Percentiles rank a stretch among this genome's conserved stretches.
Evolutionary conservation across 2,329 filamentous ascomycete species (phyloP).

Genomic region (Arthrobotrys conoides): DNA sequence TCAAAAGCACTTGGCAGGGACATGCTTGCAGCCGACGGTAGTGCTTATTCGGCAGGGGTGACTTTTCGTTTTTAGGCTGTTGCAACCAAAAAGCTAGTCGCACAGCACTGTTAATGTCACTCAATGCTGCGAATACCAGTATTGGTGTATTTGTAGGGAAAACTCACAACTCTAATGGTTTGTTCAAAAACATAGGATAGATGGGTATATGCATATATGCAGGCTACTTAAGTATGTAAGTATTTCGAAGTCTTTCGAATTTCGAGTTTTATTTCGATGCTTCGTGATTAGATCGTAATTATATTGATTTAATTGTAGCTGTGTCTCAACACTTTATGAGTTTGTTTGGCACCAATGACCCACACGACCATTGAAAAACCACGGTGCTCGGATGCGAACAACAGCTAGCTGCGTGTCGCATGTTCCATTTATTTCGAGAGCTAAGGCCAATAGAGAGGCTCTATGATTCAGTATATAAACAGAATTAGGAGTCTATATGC

Average conservation of each 20-base stretch:
- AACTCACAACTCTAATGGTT: not conserved
- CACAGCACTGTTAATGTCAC: not conserved
- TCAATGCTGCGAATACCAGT: not conserved
- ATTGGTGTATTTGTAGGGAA: not conserved
- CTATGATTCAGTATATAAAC: not conserved
- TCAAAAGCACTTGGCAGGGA: slow-evolving; percentile 3
- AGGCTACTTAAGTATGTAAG: too few relatives aligned
- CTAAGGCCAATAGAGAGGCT: not conserved
- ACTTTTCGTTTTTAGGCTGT: not conserved
- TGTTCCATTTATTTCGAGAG: not conserved
- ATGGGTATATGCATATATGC: too few relatives aligned
- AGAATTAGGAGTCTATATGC: too few relatives aligned
- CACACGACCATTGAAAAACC: too few relatives aligned
- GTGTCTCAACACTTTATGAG: not conserved
- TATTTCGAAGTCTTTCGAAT: not conserved
- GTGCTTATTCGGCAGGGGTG: slow-evolving; percentile 16
- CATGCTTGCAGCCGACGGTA: not conserved
- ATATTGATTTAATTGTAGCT: too few relatives aligned
- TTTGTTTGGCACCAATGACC: too few relatives aligned
- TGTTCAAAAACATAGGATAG: not conserved
- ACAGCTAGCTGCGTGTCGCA: not conserved
- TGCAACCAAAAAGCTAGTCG: not conserved
- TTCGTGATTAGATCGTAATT: too few relatives aligned
- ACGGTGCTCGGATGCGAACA: not conserved
- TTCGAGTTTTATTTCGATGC: not conserved